A percentile compares a stretch with the other conserved stretches of the same genome.
Conservation (phyloP, 495 filamentous ascomycete species). For the Neurospora cerealis region DNA sequence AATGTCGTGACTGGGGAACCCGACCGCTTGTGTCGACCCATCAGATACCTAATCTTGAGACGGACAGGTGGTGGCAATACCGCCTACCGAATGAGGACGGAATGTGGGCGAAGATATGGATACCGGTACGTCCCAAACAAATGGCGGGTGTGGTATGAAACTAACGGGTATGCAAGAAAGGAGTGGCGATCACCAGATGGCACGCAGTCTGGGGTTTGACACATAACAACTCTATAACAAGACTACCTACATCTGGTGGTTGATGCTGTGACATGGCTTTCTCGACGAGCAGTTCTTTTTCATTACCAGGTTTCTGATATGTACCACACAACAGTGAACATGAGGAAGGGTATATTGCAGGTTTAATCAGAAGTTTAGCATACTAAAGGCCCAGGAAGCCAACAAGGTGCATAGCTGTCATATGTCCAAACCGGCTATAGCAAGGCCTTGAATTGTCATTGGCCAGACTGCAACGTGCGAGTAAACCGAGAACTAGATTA, state of each 20-base stretch:
- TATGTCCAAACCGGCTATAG: neutral
- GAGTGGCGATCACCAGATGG: neutral
- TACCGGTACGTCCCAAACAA: neutral
- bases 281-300: neutral
- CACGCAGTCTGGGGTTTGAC: neutral
- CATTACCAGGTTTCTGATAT: neutral
- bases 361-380: neutral
- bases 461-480: neutral
- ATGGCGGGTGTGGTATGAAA: neutral
- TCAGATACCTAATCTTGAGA: neutral
- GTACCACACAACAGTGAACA: neutral
- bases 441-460: neutral
- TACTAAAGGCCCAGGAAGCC: neutral
- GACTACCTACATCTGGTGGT: neutral
- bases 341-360: neutral
- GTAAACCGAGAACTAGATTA: neutral
- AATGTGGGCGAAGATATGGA: neutral
- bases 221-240: neutral
- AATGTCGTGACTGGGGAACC: neutral
- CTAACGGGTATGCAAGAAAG: neutral
- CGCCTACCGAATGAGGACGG: neutral
- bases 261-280: neutral
- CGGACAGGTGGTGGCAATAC: neutral
- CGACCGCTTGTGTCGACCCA: neutral
- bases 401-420: neutral